A percentile compares a stretch with the other conserved stretches of the same genome.
Conservation (phyloP, 106 monocot species). For the Platanthera guangdongensis region DNA sequence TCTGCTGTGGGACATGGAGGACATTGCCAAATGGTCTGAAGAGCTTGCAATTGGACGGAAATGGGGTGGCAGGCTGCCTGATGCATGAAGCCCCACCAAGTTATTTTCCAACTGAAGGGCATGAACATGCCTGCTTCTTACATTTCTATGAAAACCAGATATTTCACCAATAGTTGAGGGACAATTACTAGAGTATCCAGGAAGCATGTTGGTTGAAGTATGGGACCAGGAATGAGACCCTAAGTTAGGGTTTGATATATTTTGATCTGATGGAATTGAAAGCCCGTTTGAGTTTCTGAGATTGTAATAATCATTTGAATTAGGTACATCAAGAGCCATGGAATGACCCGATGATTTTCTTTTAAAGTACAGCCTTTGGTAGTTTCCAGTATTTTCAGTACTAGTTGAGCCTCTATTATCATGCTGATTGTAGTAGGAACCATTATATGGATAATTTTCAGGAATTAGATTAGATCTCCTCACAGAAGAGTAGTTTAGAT, state of each 20-base stretch:
- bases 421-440: neutral
- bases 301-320: constrained; percentile 18
- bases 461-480: constrained; percentile 17
- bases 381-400: constrained; percentile 10
- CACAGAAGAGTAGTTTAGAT: constrained; percentile 10
- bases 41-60: constrained; percentile 8
- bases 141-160: constrained; percentile 58
- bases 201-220: constrained; percentile 11
- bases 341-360: constrained; percentile 29
- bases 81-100: constrained; percentile 9
- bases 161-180: constrained; percentile 15
- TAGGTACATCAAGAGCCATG: constrained; percentile 1
- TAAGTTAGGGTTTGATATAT: constrained; percentile 13
- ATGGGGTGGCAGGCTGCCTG: constrained; percentile 17
- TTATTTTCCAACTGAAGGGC: constrained; percentile 14
- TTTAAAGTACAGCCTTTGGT: constrained; percentile 24
- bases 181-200: constrained; percentile 10
- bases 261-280: constrained; percentile 11
- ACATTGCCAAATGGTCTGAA: constrained; percentile 12
- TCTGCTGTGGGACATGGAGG: neutral
- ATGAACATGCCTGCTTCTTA: constrained; percentile 34
- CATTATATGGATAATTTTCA: constrained; percentile 14
- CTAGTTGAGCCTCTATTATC: neutral
- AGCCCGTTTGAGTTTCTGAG: constrained; percentile 33
- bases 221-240: constrained; percentile 13